Conservation (phyloP, 2,329 filamentous ascomycete genomes). For the Ilyonectria destructans region DNA sequence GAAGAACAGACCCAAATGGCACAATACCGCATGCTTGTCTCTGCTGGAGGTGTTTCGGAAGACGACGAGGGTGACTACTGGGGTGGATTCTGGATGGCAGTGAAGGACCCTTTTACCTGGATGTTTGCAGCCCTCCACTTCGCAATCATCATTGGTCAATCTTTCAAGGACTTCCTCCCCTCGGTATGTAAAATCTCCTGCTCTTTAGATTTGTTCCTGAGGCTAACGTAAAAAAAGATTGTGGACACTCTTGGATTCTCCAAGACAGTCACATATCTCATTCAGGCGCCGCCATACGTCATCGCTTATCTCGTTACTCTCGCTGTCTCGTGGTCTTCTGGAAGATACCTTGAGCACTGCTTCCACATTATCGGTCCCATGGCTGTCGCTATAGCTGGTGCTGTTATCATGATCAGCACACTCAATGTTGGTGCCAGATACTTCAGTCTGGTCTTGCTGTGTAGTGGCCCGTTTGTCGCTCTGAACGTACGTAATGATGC, state of each 20-base stretch:
- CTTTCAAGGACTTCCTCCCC: neutral
- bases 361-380: slow-evolving; percentile 59
- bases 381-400: slow-evolving; percentile 54
- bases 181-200: slow-evolving; percentile 55
- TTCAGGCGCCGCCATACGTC: slow-evolving; percentile 60
- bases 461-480: slow-evolving; percentile 57
- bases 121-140: too few species aligned
- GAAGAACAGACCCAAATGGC: slow-evolving; percentile 58
- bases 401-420: slow-evolving; percentile 60
- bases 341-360: slow-evolving; percentile 55
- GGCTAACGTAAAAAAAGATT: slow-evolving; percentile 39
- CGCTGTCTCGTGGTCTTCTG: slow-evolving; percentile 57
- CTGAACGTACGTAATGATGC: slow-evolving; percentile 45
- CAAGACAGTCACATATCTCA: slow-evolving; percentile 54
- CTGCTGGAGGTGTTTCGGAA: slow-evolving; percentile 53
- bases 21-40: slow-evolving; percentile 54
- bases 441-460: slow-evolving; percentile 58
- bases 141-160: too few species aligned
- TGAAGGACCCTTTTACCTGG: too few species aligned
- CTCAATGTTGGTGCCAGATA: slow-evolving; percentile 60
- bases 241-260: slow-evolving; percentile 47
- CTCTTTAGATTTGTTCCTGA: slow-evolving; percentile 31
- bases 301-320: slow-evolving; percentile 59
- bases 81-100: slow-evolving; percentile 51
- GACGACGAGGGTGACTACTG: slow-evolving; percentile 57